Percentiles rank a stretch among this genome's conserved stretches.
These are phyloP conservation scores for Sphaerulina populicola DNA, from an alignment of 2,329 filamentous ascomycete genomes.

Conservation along the genomic window DNA sequence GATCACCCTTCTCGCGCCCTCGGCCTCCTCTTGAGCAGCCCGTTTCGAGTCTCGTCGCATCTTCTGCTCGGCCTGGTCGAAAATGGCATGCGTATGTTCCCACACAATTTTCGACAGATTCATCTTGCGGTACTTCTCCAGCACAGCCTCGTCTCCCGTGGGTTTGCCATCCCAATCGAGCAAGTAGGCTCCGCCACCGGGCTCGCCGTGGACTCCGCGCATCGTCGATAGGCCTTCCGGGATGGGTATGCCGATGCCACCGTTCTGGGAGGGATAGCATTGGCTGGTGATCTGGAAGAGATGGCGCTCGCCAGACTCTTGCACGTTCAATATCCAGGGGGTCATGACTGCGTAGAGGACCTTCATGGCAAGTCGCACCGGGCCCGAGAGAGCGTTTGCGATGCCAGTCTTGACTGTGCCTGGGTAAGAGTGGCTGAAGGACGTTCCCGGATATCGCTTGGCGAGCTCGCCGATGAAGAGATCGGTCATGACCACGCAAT, in stretches of 20 bases:
- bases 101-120: constrained; percentile 30
- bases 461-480: constrained; percentile 47
- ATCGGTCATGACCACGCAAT: constrained; percentile 44
- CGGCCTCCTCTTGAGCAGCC: constrained; percentile 22
- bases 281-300: constrained; percentile 36
- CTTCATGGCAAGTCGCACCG: constrained; percentile 30
- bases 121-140: constrained; percentile 29
- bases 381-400: constrained; percentile 32
- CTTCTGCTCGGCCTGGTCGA: constrained; percentile 26
- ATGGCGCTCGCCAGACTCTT: constrained; percentile 42
- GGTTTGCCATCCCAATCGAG: constrained; percentile 34
- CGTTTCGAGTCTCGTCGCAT: constrained; percentile 25
- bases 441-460: constrained; percentile 38
- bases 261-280: constrained; percentile 28
- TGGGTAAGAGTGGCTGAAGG: constrained; percentile 46
- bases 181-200: constrained; percentile 33
- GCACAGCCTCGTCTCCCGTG: constrained; percentile 29
- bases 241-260: constrained; percentile 25
- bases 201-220: constrained; percentile 27
- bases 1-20: constrained; percentile 21
- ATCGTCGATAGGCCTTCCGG: constrained; percentile 27
- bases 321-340: constrained; percentile 34
- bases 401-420: constrained; percentile 43
- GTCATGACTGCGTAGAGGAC: constrained; percentile 33
- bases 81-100: constrained; percentile 33